A percentile compares a stretch with the other conserved stretches of the same genome.
These are phyloP conservation scores for Suillus variegatus DNA, from an alignment of 768 basidiomycete genomes.

Conservation along the genomic window DNA sequence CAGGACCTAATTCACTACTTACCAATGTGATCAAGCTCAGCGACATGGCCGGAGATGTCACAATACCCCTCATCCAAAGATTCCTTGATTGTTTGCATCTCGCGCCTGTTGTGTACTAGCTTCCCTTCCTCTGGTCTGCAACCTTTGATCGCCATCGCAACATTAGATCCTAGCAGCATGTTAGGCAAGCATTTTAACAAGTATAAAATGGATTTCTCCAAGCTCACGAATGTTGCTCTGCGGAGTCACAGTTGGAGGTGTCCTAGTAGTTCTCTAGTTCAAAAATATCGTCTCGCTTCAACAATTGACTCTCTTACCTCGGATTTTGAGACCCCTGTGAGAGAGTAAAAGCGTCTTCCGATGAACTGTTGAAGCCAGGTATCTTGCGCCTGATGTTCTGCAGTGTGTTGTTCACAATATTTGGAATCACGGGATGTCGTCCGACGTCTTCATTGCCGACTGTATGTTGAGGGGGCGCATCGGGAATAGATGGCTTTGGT, in stretches of 20 bases:
- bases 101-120: conserved; percentile 61
- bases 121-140: conserved; percentile 69
- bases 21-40: conserved; percentile 67
- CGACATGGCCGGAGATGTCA: conserved; percentile 66
- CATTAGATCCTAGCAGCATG: conserved; percentile 49
- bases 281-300: too few relatives aligned
- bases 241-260: conserved; percentile 38
- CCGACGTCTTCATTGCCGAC: conserved; percentile 4
- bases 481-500: neutral
- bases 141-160: conserved; percentile 69
- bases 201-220: neutral
- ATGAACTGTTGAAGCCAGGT: conserved; percentile 12
- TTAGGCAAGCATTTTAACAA: conserved; percentile 10
- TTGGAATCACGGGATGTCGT: conserved; percentile 5
- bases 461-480: conserved; percentile 7
- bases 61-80: conserved; percentile 82
- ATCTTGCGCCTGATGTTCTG: conserved; percentile 31
- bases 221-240: conserved; percentile 43
- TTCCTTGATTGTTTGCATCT: conserved; percentile 74
- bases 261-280: conserved; percentile 13
- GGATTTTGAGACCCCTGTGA: neutral
- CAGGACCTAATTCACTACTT: conserved; percentile 16
- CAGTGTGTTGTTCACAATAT: conserved; percentile 18
- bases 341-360: conserved; percentile 10
- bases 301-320: neutral